Percentiles rank a stretch among this genome's conserved stretches.
These are phyloP conservation scores for Phytomonas francai DNA, from an alignment of 208 protist genomes.

Conservation along the genomic window DNA sequence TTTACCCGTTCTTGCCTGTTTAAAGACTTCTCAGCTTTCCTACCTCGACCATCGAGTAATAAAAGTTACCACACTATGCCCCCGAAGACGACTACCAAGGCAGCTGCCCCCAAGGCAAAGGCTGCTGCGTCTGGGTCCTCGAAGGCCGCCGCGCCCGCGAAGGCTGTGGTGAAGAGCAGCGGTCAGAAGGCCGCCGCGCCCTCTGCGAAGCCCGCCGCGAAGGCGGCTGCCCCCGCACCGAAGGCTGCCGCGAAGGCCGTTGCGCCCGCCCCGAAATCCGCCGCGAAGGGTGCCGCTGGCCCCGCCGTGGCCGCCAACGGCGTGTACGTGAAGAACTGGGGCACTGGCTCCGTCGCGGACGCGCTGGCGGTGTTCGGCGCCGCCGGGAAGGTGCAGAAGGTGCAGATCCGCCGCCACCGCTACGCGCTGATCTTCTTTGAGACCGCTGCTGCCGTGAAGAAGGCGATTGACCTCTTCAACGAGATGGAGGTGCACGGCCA, in stretches of 20 bases:
- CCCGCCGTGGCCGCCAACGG: constrained; percentile 34
- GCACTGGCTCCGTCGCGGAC: constrained; percentile 58
- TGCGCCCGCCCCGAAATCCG: constrained; percentile 39
- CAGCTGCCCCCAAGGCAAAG: constrained; percentile 1
- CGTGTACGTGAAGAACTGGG: constrained; percentile 86
- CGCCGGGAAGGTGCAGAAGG: constrained; percentile 51
- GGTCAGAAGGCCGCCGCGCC: constrained; percentile 50
- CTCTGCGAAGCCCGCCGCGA: constrained; percentile 36
- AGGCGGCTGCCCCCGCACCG: constrained; percentile 9
- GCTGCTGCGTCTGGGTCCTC: background rate
- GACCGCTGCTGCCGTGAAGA: constrained; percentile 72
- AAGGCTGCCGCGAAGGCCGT: constrained; percentile 33
- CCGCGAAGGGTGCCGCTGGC: constrained; percentile 22
- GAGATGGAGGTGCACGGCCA: constrained; percentile 66
- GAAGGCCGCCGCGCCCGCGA: background rate
- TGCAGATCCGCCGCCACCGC: constrained; percentile 62
- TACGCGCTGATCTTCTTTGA: constrained; percentile 83
- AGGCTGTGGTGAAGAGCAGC: background rate
- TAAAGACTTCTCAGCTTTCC: constrained; percentile 1
- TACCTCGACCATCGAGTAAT: constrained; percentile 84
- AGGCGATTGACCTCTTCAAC: constrained; percentile 84
- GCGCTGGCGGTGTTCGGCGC: constrained; percentile 40
- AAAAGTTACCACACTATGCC: constrained; percentile 30
- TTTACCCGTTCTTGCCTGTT: background rate
- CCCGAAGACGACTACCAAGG: background rate